Evolutionary conservation across 208 protist genomes (phyloP).

Genomic region (Leishmania aethiopica): DNA sequence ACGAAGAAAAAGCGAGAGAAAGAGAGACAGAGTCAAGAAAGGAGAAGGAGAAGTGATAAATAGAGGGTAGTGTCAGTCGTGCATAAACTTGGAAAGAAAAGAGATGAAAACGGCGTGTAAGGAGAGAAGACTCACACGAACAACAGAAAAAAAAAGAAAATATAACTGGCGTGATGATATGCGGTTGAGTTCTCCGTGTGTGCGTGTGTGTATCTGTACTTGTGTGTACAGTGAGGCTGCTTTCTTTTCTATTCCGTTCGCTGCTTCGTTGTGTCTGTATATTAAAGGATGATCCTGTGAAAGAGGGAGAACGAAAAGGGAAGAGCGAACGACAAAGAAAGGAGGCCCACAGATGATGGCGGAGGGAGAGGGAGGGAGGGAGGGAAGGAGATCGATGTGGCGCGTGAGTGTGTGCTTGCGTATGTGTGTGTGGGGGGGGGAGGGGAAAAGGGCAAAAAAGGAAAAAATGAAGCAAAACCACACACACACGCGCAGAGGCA

Average conservation of each 20-base stretch:
- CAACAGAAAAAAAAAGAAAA: background rate
- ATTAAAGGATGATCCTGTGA: background rate
- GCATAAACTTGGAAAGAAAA: background rate
- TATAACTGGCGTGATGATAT: background rate
- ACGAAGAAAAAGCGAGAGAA: background rate
- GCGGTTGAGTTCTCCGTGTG: background rate
- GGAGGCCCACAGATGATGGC: background rate
- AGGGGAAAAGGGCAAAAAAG: background rate
- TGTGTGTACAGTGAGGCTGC: background rate
- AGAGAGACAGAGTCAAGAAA: background rate
- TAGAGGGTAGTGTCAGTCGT: background rate
- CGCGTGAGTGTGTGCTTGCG: background rate
- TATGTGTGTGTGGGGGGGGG: background rate
- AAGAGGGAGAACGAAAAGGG: background rate
- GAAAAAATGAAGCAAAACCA: background rate
- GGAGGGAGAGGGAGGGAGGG: background rate
- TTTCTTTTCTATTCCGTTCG: background rate
- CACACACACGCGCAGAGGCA: background rate
- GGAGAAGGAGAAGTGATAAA: background rate
- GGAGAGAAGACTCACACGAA: background rate
- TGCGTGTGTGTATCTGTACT: background rate
- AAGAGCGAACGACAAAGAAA: background rate
- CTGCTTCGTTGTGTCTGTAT: background rate
- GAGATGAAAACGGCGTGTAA: background rate
- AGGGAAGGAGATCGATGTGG: background rate